These are phyloP conservation scores for Tagetes erecta DNA, from an alignment of 129 eudicot species.

Conservation along the genomic window DNA sequence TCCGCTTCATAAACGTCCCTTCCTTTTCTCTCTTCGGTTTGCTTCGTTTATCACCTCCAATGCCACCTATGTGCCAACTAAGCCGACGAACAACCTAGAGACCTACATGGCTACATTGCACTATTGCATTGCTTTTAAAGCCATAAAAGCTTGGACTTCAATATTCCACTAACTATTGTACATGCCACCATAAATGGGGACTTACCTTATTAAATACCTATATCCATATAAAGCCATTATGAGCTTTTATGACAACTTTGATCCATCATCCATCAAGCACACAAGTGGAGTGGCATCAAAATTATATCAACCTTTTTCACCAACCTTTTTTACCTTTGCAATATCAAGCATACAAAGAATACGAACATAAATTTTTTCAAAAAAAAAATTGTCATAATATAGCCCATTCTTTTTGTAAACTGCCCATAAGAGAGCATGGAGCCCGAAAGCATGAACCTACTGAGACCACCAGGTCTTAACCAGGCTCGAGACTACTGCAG, in stretches of 20 bases:
- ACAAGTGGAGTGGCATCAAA: slow-evolving; percentile 10
- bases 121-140: background rate
- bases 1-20: too few relatives aligned
- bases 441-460: background rate
- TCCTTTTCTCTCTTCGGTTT: too few relatives aligned
- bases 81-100: too few relatives aligned
- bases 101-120: too few relatives aligned
- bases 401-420: background rate
- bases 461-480: background rate
- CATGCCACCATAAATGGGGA: slow-evolving; percentile 4
- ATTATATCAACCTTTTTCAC: slow-evolving; percentile 7
- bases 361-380: slow-evolving; percentile 1
- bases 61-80: too few relatives aligned
- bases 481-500: background rate
- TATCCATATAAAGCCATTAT: slow-evolving; percentile 30
- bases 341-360: slow-evolving; percentile 11
- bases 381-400: background rate
- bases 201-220: slow-evolving; percentile 17
- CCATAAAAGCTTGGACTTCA: background rate
- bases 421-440: background rate
- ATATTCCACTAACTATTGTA: background rate
- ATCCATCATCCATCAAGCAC: slow-evolving; percentile 11
- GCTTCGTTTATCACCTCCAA: too few relatives aligned
- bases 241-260: slow-evolving; percentile 29
- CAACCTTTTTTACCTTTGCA: slow-evolving; percentile 12